Evolutionary conservation across 192 early-diverging fungal genomes (phyloP), one percentile per base, ranked within the genome.

Genomic region (Obelidium mucronatum): DNA sequence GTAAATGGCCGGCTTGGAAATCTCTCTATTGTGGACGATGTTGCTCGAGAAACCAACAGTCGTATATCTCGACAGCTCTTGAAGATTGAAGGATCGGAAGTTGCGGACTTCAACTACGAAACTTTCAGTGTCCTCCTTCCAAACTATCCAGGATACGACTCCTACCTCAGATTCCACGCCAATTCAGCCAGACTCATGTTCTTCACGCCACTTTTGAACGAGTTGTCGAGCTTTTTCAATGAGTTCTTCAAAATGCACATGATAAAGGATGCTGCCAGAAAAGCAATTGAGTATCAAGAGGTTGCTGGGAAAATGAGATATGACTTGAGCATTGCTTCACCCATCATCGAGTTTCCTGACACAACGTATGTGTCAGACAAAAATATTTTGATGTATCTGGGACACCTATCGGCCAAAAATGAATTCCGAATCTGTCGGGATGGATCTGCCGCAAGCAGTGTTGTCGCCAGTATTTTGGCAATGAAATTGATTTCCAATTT

Each of bases 191-290:
- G 87, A 54, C 60, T 97, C 52, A 91, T 89, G 1, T 98, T 94
- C 79, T 73, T 95, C 15, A 93, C 95, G 68, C 84, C 92, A 30
- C 87, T 94, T 31, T 81, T 95, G 48, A 75, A 79, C 28, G 69
- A 91, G 54, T 79, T 98, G 3, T 85, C 94, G 74, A 86, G 83
- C 33, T 99, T 91, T 76, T 87, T 94, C 1, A 92, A 88, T 67
- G 91, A 96, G 73, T 97, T 98, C 83, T 88, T 91, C 0, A 85
- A 91, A 33, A 95, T 98, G 94, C 92, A 96, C 68, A 85, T 85
- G 33, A 65, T 96, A 6, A 91, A 94, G 77, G 97, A 98, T 72
- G 84, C 89, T n/a, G 97, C 97, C 1, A 83, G 97, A 0, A 85
- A 90, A 67, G 94, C 95, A 0, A 94, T 95, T 3, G 84, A 93